phyloP scores from a whole-genome alignment of 1,139 yeast genomes.

The Lodderomyces metapsilosis region DNA sequence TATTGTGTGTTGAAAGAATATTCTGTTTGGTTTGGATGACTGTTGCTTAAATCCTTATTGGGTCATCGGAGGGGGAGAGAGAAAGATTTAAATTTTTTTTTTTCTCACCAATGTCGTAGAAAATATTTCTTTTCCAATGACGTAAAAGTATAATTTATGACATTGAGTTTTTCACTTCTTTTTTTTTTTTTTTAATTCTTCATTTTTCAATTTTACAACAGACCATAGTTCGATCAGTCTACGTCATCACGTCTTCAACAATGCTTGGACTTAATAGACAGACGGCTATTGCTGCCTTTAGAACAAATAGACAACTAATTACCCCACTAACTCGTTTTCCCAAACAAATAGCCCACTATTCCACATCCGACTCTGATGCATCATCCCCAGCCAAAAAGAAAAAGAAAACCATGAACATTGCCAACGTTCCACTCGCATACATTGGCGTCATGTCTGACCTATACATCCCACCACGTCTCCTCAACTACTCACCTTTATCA shows the following conservation, averaged over 20 bases:
- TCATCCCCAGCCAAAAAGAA: slow-evolving; percentile 17
- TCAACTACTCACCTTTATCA: slow-evolving; percentile 28
- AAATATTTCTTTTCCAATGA: background rate
- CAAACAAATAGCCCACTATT: background rate
- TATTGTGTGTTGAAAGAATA: background rate
- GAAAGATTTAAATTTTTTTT: slow-evolving; percentile 1
- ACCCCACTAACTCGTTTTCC: background rate
- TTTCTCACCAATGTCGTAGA: background rate
- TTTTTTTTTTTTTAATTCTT: background rate
- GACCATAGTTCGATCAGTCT: no score
- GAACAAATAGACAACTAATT: background rate
- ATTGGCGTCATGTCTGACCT: slow-evolving; percentile 46
- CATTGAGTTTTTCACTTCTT: background rate
- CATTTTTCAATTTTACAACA: background rate
- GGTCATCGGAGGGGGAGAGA: slow-evolving; percentile 5
- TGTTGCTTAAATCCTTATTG: background rate
- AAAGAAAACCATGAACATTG: slow-evolving; percentile 26
- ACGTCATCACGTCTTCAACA: no score
- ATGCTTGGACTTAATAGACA: background rate
- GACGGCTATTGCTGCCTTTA: background rate
- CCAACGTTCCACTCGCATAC: slow-evolving; percentile 39
- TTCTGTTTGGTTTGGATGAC: background rate
- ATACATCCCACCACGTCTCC: slow-evolving; percentile 41
- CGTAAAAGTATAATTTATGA: background rate
- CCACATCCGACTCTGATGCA: slow-evolving; percentile 7